Evolutionary conservation across 2,329 filamentous ascomycete species (phyloP), one percentile per base, ranked within the genome.

Genomic region (Botryosphaeria agaves): DNA sequence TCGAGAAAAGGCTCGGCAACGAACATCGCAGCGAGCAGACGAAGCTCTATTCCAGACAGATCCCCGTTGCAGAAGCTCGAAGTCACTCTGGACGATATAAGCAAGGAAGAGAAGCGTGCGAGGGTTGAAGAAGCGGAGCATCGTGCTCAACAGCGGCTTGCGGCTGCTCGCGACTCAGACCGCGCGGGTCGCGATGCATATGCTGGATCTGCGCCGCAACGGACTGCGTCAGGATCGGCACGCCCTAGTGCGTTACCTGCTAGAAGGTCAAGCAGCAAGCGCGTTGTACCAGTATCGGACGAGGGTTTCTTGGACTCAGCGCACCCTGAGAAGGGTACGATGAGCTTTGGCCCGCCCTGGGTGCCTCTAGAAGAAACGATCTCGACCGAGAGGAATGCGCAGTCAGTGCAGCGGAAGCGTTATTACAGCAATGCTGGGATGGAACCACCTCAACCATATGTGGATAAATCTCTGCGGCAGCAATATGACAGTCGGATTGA

Each of bases 21-120:
- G 20, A 34, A 31, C 21, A 26, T 23, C 7, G 18, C 24, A 14
- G 38, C 31, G 15, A 25, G 42, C 16, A 41, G 52, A 38, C 45
- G 51, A 35, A 61, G 64, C 32, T 71, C 80, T 55, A 80, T 87
- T 45, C 67, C 76, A 34, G 78, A 91, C 49, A 73, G 80, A 44
- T 95, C 87, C 38, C 89, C 91, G 31, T 66, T 98, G 31, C 87
- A 98, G 54, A 89, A 77, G 59, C 69, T 98, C 41, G 87, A 98
- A 60, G 72, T 81, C 46, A 89, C 82, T 44, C 67, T 95, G 46
- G 79, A 78, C 52, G 84, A 80, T 55, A 87, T 94, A 53, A 93
- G 80, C 51, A 95, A 94, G 52, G 85, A 94, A 56, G 85, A 94
- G 55, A 91, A 92, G 53, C 70, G 87, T 39, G 83, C 84, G 6